A percentile compares a stretch with the other conserved stretches of the same genome.
Evolutionary conservation across 75 land plant species (phyloP).

Genomic region (Chamaecyparis obtusa): DNA sequence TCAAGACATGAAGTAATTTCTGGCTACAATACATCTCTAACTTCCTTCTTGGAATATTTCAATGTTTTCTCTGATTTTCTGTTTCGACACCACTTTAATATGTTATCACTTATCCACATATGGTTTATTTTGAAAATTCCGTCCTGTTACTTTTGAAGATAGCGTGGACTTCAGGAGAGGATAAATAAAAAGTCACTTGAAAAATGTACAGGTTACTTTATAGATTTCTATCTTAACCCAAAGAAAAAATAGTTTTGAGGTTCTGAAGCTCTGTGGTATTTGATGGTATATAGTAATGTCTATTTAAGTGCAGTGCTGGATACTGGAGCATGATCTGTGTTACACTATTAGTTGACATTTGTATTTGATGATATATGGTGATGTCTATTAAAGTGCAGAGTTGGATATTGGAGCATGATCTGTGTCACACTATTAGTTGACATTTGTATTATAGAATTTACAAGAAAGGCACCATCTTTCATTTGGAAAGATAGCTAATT

Average conservation of each 20-base stretch:
- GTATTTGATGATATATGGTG: background rate
- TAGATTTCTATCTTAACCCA: background rate
- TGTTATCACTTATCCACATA: background rate
- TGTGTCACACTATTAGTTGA: background rate
- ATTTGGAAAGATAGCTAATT: background rate
- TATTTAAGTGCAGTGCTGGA: background rate
- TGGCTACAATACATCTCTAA: background rate
- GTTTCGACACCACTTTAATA: background rate
- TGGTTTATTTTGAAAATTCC: background rate
- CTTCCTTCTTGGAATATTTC: background rate
- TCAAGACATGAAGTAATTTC: slow-evolving; percentile 61
- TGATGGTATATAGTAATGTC: background rate
- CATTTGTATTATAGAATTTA: background rate
- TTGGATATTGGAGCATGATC: background rate
- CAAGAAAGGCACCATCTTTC: background rate
- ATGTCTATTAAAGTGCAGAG: background rate
- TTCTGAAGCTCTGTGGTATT: background rate
- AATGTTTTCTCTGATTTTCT: background rate
- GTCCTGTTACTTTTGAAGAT: background rate
- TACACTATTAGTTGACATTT: background rate
- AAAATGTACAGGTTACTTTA: background rate
- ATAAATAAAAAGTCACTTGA: background rate
- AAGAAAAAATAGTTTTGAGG: background rate
- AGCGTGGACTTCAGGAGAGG: background rate
- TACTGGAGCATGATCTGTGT: background rate